Evolutionary conservation across 768 basidiomycete genomes (phyloP).

Genomic region (Xerocomus spinulosus): DNA sequence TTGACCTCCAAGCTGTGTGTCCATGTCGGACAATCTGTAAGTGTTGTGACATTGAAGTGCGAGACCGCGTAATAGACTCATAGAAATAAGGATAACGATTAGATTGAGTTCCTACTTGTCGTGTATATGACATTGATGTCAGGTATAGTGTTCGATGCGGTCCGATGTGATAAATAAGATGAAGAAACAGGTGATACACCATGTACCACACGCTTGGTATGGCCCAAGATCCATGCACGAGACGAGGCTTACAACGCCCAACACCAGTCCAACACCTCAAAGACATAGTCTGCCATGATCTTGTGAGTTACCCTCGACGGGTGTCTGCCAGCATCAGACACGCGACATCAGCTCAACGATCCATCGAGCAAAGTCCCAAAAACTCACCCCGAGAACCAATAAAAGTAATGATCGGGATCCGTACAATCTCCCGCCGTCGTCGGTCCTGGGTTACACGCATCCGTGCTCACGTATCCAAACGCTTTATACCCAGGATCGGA

Average conservation of each 20-base stretch:
- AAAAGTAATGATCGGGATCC: constrained; percentile 48
- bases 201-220: not conserved
- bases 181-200: too few relatives aligned
- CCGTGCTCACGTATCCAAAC: constrained; percentile 45
- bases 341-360: not conserved
- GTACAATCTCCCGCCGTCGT: constrained; percentile 33
- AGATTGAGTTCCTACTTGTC: too few relatives aligned
- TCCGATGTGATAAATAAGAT: not conserved
- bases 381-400: constrained; percentile 49
- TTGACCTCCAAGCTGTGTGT: too few relatives aligned
- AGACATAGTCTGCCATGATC: constrained; percentile 52
- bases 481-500: constrained; percentile 40
- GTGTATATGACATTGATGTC: too few relatives aligned
- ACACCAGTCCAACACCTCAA: constrained; percentile 37
- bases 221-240: not conserved
- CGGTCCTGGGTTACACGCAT: constrained; percentile 33
- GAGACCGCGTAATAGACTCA: too few relatives aligned
- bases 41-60: too few relatives aligned
- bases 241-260: constrained; percentile 1
- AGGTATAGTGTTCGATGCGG: too few relatives aligned
- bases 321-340: constrained; percentile 37
- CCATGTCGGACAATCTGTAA: too few relatives aligned
- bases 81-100: too few relatives aligned
- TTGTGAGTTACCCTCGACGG: constrained; percentile 46
- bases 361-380: not conserved